These are phyloP conservation scores for Piloderma croceum DNA, from an alignment of 768 basidiomycete species.

Conservation along the genomic window DNA sequence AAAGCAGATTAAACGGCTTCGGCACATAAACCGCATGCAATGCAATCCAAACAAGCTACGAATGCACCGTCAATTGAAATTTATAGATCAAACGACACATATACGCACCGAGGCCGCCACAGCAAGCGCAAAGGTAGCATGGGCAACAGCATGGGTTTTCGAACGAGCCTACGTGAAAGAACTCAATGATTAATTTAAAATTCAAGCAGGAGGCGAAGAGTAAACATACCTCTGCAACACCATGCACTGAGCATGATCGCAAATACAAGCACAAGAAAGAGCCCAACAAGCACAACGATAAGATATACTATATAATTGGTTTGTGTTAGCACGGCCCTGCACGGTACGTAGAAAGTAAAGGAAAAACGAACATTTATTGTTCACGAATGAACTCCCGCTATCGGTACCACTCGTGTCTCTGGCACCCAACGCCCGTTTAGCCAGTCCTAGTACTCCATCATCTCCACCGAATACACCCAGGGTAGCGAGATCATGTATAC, in stretches of 20 bases:
- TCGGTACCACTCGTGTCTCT: constrained; percentile 14
- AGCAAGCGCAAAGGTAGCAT: constrained; percentile 69
- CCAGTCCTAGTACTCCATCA: too few relatives aligned
- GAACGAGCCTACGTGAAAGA: constrained; percentile 38
- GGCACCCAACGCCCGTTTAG: too few relatives aligned
- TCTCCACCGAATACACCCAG: too few relatives aligned
- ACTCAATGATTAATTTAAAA: constrained; percentile 2
- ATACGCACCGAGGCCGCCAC: constrained; percentile 55
- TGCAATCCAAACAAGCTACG: constrained; percentile 60
- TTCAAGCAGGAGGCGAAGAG: background rate
- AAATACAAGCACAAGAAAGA: constrained; percentile 48
- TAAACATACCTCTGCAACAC: constrained; percentile 53
- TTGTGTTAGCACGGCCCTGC: background rate
- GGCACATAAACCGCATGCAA: constrained; percentile 63
- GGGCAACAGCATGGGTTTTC: constrained; percentile 63
- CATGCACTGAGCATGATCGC: constrained; percentile 57
- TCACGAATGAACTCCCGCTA: constrained; percentile 28
- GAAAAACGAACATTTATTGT: constrained; percentile 36
- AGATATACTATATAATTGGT: constrained; percentile 43
- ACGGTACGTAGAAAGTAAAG: background rate
- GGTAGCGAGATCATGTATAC: too few relatives aligned
- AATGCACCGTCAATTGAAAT: background rate
- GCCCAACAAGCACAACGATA: constrained; percentile 59
- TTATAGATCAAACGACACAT: background rate
- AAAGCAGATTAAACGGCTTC: too few relatives aligned